phyloP scores from a whole-genome alignment of 116 monocot genomes.

The Papilionanthe hybrid region DNA sequence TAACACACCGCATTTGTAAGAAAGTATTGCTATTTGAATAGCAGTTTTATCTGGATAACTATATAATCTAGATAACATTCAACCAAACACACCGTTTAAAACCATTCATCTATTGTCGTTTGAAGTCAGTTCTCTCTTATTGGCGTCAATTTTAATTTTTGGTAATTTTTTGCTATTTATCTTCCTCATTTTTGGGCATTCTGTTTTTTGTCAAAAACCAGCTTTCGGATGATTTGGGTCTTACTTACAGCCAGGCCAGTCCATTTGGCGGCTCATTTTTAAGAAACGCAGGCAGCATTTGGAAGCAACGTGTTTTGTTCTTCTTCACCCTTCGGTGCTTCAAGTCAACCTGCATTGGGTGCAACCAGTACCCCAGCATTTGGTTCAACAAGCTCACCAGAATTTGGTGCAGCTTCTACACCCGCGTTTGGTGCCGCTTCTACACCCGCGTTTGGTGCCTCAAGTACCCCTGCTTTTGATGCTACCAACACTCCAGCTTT shows the following conservation, averaged over 20 bases:
- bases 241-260: slow-evolving; percentile 59
- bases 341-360: slow-evolving; percentile 68
- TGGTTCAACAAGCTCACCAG: slow-evolving; percentile 30
- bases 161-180: background rate
- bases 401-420: slow-evolving; percentile 49
- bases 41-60: background rate
- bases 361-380: slow-evolving; percentile 31
- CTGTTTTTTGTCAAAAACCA: slow-evolving; percentile 88
- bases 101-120: background rate
- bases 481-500: slow-evolving; percentile 38
- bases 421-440: slow-evolving; percentile 46
- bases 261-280: slow-evolving; percentile 85
- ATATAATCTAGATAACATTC: background rate
- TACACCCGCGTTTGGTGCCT: slow-evolving; percentile 25
- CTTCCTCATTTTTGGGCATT: slow-evolving; percentile 36
- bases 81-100: background rate
- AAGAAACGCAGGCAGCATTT: slow-evolving; percentile 90
- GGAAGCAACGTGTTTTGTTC: slow-evolving; percentile 87
- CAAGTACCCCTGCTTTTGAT: slow-evolving; percentile 41
- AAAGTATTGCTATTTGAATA: background rate
- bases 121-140: background rate
- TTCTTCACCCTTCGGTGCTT: slow-evolving; percentile 61
- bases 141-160: background rate
- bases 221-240: slow-evolving; percentile 94
- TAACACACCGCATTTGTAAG: background rate